Conservation (phyloP, 805 yeast genomes). For the Tetrapisispora fleetii region DNA sequence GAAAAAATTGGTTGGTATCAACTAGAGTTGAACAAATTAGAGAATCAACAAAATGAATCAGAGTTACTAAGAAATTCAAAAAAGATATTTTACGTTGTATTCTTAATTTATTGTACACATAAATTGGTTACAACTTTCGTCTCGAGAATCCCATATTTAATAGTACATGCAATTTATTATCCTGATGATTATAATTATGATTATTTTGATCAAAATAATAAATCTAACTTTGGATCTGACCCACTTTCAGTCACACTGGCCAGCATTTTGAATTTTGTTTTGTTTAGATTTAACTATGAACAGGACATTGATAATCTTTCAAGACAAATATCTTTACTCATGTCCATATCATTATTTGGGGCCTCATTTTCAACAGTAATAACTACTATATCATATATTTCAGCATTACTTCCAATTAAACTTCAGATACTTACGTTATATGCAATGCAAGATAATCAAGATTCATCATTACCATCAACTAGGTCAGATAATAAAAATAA, state of each 20-base stretch:
- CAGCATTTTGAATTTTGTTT: conserved; percentile 25
- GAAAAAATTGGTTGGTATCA: conserved; percentile 23
- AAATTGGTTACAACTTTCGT: conserved; percentile 28
- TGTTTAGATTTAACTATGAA: conserved; percentile 25
- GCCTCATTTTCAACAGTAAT: conserved; percentile 58
- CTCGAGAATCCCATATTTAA: conserved; percentile 20
- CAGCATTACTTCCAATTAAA: conserved; percentile 30
- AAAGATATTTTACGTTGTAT: conserved; percentile 15
- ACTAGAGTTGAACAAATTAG: conserved; percentile 18
- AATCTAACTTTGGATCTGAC: conserved; percentile 17
- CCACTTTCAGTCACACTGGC: conserved; percentile 33
- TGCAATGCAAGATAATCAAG: conserved; percentile 16
- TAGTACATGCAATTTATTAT: conserved; percentile 9
- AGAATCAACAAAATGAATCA: conserved; percentile 11
- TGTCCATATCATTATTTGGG: conserved; percentile 50
- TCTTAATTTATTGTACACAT: conserved; percentile 31
- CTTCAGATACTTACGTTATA: conserved; percentile 24
- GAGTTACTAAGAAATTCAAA: conserved; percentile 8
- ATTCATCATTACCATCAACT: conserved; percentile 12
- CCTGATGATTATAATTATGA: conserved; percentile 16
- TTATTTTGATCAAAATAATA: conserved; percentile 10
- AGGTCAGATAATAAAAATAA: neutral
- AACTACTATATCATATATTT: conserved; percentile 47
- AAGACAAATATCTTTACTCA: conserved; percentile 35
- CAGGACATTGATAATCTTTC: conserved; percentile 30